These are phyloP conservation scores for Podospora fimiseda DNA, from an alignment of 495 filamentous ascomycete genomes.

Conservation along the genomic window DNA sequence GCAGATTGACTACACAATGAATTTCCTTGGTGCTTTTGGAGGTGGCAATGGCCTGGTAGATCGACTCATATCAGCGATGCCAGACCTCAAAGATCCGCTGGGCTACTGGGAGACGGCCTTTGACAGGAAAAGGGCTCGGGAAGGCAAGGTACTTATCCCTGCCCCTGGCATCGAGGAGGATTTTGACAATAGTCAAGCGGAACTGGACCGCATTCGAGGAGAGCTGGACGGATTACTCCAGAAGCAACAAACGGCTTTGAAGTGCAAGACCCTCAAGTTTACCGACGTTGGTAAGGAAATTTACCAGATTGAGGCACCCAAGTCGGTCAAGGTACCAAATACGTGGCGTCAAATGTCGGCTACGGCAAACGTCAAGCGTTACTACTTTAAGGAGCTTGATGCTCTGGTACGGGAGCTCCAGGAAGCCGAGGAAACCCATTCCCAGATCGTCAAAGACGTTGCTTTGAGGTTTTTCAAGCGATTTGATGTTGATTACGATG, in stretches of 20 bases:
- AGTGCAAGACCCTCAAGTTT: conserved; percentile 65
- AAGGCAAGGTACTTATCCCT: conserved; percentile 68
- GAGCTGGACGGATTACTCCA: conserved; percentile 68
- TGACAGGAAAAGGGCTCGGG: conserved; percentile 71
- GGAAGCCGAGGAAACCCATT: conserved; percentile 91
- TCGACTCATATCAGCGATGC: conserved; percentile 76
- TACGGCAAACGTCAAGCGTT: conserved; percentile 83
- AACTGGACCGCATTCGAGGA: conserved; percentile 62
- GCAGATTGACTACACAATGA: conserved; percentile 88
- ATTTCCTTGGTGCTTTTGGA: conserved; percentile 62
- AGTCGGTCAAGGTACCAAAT: conserved; percentile 79
- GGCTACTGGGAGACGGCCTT: conserved; percentile 90
- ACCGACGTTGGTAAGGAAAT: conserved; percentile 93
- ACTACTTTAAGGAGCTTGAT: conserved; percentile 83
- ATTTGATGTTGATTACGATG: conserved; percentile 80
- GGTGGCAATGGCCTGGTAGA: conserved; percentile 75
- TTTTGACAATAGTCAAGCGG: conserved; percentile 80
- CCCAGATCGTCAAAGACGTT: conserved; percentile 85
- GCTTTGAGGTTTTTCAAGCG: conserved; percentile 74
- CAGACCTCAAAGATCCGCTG: conserved; percentile 66
- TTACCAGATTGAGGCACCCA: conserved; percentile 89
- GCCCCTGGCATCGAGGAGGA: conserved; percentile 86
- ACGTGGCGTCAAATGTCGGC: conserved; percentile 95
- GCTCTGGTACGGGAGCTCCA: conserved; percentile 75
- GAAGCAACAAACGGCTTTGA: conserved; percentile 59